Base-by-base conservation (phyloP, 495 filamentous ascomycete species). In the Parathielavia hyrcaniae region DNA sequence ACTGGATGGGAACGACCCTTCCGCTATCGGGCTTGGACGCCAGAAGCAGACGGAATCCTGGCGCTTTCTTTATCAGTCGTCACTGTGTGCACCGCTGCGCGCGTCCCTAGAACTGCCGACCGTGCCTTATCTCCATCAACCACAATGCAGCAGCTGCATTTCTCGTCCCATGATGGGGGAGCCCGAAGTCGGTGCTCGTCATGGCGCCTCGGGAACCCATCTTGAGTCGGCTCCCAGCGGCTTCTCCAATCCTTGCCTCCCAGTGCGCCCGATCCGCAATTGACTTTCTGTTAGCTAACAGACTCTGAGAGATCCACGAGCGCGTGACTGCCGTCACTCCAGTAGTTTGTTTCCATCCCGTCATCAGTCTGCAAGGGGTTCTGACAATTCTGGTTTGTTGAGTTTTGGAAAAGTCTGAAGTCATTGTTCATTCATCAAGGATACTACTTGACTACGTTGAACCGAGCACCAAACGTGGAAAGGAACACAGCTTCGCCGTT, bases 221-320 rank as follows among this genome's bases (percentile, higher is more conserved):
- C 46, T 41, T 14, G 38, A 20, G 36, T n/a, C 54, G 61, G 58
- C 55, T 55, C 45, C 50, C 58, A 57, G 54, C 58, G 59, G 59
- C 44, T 60, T 50, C n/a, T n/a, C 52, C 41, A 39, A 48, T 44
- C 61, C 39, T 68, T 62, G 58, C 57, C 6, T 30, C 26, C 64
- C 61, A 59, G 64, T 69, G n/a, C 58, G 58, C 58, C 55, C 65
- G 54, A 57, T 62, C 57, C 52, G 59, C 64, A 59, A 60, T 64
- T 57, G 50, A 54, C 66, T 65, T 70, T 67, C 62, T 70, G 40
- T 70, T 64, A 69, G 61, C 58, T 66, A 68, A 68, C 59, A 63
- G 23, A 59, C 51, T 55, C 12, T 22, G 54, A 50, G 52, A 58
- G 58, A 51, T 14, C 19, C 40, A 48, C 13, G 52, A 26, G 38